Conservation (phyloP, 2,329 filamentous ascomycete species). For the Phoma sp. region DNA sequence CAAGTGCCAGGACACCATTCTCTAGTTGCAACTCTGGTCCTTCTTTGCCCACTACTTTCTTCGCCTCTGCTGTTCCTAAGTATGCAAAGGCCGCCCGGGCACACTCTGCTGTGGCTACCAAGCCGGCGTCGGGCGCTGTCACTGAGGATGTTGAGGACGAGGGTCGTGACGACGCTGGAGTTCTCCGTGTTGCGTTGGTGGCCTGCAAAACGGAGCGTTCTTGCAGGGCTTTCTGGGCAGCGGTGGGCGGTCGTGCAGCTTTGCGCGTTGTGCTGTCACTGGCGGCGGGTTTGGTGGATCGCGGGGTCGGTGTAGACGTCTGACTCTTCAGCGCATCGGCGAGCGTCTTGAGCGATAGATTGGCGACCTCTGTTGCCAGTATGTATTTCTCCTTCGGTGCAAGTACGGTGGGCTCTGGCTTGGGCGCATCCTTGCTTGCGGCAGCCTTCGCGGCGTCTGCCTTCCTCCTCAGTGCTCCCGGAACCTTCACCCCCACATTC, state of each 20-base stretch:
- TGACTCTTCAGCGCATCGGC: conserved; percentile 68
- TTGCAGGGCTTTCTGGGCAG: conserved; percentile 68
- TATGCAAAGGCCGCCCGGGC: conserved; percentile 71
- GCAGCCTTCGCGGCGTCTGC: conserved; percentile 41
- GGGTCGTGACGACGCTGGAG: conserved; percentile 43
- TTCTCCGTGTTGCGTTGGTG: conserved; percentile 60
- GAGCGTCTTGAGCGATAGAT: conserved; percentile 72
- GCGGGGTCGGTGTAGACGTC: conserved; percentile 21
- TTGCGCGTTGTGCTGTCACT: conserved; percentile 36
- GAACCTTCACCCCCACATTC: conserved; percentile 42
- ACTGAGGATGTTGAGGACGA: conserved; percentile 45
- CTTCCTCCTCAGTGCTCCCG: conserved; percentile 32
- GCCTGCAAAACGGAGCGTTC: conserved; percentile 68
- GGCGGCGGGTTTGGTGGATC: conserved; percentile 28
- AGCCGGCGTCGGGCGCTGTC: conserved; percentile 40
- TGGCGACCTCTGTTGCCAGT: conserved; percentile 77
- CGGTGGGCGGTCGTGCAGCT: conserved; percentile 26
- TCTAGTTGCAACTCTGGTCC: conserved; percentile 74
- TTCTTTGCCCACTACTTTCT: conserved; percentile 59
- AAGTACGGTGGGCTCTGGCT: conserved; percentile 49
- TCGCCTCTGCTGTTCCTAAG: conserved; percentile 64
- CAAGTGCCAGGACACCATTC: conserved; percentile 73
- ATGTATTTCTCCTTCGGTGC: conserved; percentile 68
- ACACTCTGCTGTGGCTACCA: conserved; percentile 71
- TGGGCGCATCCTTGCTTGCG: conserved; percentile 45